A percentile compares a stretch with the other conserved stretches of the same genome.
Conservation (phyloP, 768 basidiomycete genomes). For the Auriculariales sp. region DNA sequence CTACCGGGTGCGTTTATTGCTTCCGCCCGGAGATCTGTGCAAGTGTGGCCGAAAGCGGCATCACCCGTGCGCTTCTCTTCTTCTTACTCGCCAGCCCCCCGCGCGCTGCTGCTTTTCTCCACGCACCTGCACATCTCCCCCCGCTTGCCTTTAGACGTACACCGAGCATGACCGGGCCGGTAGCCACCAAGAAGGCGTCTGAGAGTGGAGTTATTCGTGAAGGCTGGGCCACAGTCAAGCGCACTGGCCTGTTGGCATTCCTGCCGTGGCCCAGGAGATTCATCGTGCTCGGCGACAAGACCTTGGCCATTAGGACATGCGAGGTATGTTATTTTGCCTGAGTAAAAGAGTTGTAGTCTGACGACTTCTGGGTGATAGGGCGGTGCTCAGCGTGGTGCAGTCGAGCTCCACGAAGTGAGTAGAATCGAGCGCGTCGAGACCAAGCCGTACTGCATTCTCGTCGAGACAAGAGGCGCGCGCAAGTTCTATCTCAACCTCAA, state of each 20-base stretch:
- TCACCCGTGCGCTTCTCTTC: too few species aligned
- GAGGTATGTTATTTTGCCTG: not conserved
- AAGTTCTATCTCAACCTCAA: not conserved
- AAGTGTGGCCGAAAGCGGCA: too few species aligned
- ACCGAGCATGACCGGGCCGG: too few species aligned
- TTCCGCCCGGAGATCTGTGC: too few species aligned
- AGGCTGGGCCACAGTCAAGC: not conserved
- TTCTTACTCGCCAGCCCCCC: too few species aligned
- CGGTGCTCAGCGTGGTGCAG: not conserved
- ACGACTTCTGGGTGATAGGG: not conserved
- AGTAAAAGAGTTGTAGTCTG: not conserved
- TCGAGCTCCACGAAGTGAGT: not conserved
- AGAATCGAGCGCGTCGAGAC: not conserved
- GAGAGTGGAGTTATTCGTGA: not conserved
- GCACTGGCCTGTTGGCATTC: not conserved
- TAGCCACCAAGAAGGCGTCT: too few species aligned
- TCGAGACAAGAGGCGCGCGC: not conserved
- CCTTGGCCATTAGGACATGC: not conserved
- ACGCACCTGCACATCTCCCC: too few species aligned
- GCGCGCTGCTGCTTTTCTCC: too few species aligned
- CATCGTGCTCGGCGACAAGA: constrained; percentile 1
- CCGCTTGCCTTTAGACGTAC: too few species aligned
- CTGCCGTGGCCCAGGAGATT: not conserved
- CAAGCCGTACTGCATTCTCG: constrained; percentile 1
- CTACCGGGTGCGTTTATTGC: too few species aligned